These are phyloP conservation scores for Neurospora cerealis DNA, from an alignment of 495 filamentous ascomycete genomes.

Conservation along the genomic window DNA sequence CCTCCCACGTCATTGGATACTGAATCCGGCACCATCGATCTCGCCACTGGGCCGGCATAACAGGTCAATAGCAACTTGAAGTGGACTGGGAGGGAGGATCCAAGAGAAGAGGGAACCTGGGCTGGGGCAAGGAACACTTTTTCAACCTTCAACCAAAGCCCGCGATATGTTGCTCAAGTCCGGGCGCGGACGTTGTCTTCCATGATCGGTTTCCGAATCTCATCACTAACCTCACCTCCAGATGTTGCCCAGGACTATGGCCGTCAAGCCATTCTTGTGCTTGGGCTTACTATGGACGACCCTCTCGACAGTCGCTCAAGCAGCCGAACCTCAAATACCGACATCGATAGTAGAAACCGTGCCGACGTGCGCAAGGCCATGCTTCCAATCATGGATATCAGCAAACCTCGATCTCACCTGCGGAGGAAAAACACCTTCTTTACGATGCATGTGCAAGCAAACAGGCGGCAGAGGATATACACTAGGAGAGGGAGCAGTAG, in stretches of 20 bases:
- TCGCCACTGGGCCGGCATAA: not conserved
- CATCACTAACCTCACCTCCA: constrained; percentile 9
- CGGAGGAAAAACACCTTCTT: constrained; percentile 39
- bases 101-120: not conserved
- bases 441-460: constrained; percentile 54
- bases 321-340: constrained; percentile 13
- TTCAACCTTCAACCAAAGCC: not conserved
- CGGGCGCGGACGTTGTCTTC: not conserved
- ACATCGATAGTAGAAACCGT: constrained; percentile 38
- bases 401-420: constrained; percentile 42
- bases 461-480: constrained; percentile 54
- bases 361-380: constrained; percentile 54
- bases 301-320: constrained; percentile 13
- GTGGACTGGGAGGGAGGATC: not conserved
- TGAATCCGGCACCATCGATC: constrained; percentile 8
- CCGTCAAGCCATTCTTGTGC: constrained; percentile 24
- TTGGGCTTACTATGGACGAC: constrained; percentile 28
- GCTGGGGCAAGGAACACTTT: not conserved
- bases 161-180: not conserved
- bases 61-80: not conserved
- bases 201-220: not conserved
- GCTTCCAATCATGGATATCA: constrained; percentile 51
- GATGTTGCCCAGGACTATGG: constrained; percentile 37
- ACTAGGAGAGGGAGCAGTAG: constrained; percentile 56
- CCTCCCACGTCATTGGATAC: constrained; percentile 10